Percentiles rank a stretch among this genome's conserved stretches.
phyloP scores from a whole-genome alignment of 352 stramenopile genomes.

The Globisporangium cystogenes region DNA sequence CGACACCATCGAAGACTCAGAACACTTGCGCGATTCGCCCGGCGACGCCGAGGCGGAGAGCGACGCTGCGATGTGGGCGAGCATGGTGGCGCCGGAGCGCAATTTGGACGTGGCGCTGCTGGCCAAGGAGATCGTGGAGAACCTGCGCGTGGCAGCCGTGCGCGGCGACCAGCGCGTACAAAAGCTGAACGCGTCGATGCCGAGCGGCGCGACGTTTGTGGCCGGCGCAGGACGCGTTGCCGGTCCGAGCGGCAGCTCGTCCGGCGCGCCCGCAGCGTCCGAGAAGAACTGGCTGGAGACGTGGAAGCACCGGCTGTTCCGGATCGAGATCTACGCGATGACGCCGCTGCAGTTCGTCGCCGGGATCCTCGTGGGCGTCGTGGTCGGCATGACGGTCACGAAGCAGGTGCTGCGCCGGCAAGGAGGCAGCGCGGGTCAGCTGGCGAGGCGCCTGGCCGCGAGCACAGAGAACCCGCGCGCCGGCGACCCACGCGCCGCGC shows the following conservation, averaged over 20 bases:
- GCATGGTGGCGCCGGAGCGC: constrained; percentile 10
- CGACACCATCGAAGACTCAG: neutral
- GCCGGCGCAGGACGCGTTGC: no score
- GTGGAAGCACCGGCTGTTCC: constrained; percentile 17
- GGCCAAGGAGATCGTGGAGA: constrained; percentile 37
- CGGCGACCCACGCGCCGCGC: neutral
- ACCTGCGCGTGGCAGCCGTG: constrained; percentile 22
- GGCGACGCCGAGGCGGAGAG: constrained; percentile 4
- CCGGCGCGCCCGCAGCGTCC: neutral
- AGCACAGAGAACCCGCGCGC: constrained; percentile 3
- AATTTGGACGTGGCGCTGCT: constrained; percentile 12
- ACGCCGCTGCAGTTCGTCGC: constrained; percentile 32
- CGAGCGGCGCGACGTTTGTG: constrained; percentile 14
- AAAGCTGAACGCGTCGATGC: constrained; percentile 16
- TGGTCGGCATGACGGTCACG: constrained; percentile 24
- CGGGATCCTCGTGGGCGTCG: constrained; percentile 35
- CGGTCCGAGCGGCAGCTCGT: neutral
- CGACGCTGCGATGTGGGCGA: constrained; percentile 7
- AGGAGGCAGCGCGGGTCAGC: constrained; percentile 9
- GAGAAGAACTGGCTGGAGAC: constrained; percentile 17
- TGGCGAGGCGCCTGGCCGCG: constrained; percentile 6
- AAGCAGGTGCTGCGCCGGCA: constrained; percentile 16
- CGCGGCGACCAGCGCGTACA: constrained; percentile 23
- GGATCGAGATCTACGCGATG: constrained; percentile 14
- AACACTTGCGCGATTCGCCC: no score